Base-by-base conservation (phyloP, 805 yeast species). In the Candida yuanshanica region DNA sequence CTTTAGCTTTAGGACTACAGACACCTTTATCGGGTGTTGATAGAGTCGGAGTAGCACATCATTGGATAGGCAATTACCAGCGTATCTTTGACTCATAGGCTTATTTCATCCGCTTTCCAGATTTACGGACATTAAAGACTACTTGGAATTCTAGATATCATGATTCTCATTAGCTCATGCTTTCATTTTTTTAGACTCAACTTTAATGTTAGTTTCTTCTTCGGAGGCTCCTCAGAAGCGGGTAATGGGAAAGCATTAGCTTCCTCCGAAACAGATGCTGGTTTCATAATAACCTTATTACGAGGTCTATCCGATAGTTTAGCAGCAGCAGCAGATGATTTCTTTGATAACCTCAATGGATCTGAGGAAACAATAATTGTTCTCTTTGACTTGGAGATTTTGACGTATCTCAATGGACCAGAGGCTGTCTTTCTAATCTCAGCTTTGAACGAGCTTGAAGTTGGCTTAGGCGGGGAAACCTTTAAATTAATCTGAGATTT, bases 341-440 rank as follows among this genome's bases (percentile, higher is more conserved):
- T 43, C 37, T 45, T 54, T 2, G 52, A 41, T 7, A 35, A 35
- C 23, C 46, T 38, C 11, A 69, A 66, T 7, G 79, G 77, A 4
- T 58, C 62, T 3, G 72, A 63, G 0, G 79, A 75, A 1, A 69
- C 48, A 13, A 59, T 51, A 1, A 73, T 59, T 32, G 55, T 64
- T 44, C 60, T 66, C n/a, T 56, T 52, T 4, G 50, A 54, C 2
- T 60, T 52, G 3, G 62, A 52, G 8, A 75, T 68, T 45, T 59
- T 70, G 26, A 74, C 72, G 46, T 63, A 73, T 48, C 78, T 56
- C 18, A 68, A 40, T 20, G 70, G 63, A 9, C 50, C 56, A n/a
- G 39, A 34, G 4, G 43, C 47, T 4, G 53, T 34, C 10, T 48
- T 52, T 37, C 41, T 51, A 24, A 55, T 50, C 12, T 46, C 48